Conservation (phyloP, 2,329 filamentous ascomycete genomes). For the Penicillium sp. region DNA sequence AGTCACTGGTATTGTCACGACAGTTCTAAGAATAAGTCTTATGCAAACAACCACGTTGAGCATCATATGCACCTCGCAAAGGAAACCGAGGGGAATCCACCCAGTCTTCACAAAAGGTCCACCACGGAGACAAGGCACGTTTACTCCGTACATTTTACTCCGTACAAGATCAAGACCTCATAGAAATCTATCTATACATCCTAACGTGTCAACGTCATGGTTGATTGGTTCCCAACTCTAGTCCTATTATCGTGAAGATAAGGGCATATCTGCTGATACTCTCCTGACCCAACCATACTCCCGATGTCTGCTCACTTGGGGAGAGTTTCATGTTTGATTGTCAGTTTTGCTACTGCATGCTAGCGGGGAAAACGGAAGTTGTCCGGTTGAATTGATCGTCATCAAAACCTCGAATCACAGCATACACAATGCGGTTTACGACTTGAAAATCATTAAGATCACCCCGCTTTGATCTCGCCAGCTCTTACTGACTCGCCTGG, state of each 20-base stretch:
- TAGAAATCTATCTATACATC: not conserved
- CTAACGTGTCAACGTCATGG: not conserved
- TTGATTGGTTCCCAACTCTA: too few relatives aligned
- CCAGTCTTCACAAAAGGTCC: not conserved
- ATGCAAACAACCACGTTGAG: not conserved
- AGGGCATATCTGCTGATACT: not conserved
- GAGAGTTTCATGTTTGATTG: not conserved
- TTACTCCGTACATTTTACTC: not conserved
- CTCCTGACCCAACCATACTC: not conserved
- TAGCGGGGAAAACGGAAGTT: constrained; percentile 5
- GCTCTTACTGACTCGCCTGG: not conserved
- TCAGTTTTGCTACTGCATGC: not conserved
- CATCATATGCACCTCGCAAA: not conserved
- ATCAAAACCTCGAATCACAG: not conserved
- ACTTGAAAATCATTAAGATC: not conserved
- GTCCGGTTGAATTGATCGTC: constrained; percentile 4
- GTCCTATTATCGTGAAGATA: too few relatives aligned
- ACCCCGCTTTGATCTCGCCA: not conserved
- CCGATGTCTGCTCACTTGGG: not conserved
- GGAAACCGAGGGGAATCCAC: not conserved
- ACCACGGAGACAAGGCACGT: not conserved
- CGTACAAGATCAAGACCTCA: not conserved
- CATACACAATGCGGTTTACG: not conserved
- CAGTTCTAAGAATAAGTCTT: not conserved
- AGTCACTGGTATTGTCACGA: not conserved